These are phyloP conservation scores for Naganishia sp. DNA, from an alignment of 1,284 basidiomycete genomes.

Conservation along the genomic window DNA sequence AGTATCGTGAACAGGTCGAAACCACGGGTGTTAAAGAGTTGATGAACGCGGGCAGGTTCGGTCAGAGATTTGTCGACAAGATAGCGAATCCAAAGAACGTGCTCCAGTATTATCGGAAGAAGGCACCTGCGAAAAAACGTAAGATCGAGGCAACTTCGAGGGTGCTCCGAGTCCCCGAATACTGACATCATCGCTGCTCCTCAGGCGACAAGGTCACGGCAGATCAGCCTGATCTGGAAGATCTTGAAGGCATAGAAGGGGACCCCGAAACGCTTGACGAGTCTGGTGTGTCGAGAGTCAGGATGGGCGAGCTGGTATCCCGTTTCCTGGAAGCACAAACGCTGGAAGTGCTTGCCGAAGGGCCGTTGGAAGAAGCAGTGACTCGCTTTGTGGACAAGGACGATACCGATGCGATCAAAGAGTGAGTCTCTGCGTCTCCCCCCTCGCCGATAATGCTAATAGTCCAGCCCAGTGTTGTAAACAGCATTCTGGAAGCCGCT, in stretches of 20 bases:
- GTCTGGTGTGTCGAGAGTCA: constrained; percentile 47
- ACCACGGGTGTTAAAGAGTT: constrained; percentile 84
- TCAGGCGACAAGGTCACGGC: constrained; percentile 47
- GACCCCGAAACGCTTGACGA: constrained; percentile 66
- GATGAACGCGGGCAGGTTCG: constrained; percentile 93
- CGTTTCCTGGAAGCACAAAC: constrained; percentile 88
- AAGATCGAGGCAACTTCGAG: constrained; percentile 25
- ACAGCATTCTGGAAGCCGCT: constrained; percentile 63
- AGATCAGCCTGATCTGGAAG: constrained; percentile 46
- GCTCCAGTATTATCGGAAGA: constrained; percentile 83
- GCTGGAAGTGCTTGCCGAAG: constrained; percentile 79
- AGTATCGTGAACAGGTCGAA: constrained; percentile 66
- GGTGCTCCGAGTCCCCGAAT: background rate
- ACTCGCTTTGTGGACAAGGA: constrained; percentile 94
- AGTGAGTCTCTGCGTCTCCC: constrained; percentile 55
- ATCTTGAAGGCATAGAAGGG: constrained; percentile 67
- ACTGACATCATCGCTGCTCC: constrained; percentile 3
- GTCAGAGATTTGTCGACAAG: constrained; percentile 87
- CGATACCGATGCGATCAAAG: constrained; percentile 83
- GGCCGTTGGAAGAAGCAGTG: constrained; percentile 85
- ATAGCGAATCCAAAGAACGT: constrained; percentile 94
- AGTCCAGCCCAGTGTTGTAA: constrained; percentile 64
- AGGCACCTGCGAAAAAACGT: constrained; percentile 60
- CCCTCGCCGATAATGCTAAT: background rate
- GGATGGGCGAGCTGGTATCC: constrained; percentile 66